phyloP scores from a whole-genome alignment of 75 land plant species.

The Adiantum capillusveneris region DNA sequence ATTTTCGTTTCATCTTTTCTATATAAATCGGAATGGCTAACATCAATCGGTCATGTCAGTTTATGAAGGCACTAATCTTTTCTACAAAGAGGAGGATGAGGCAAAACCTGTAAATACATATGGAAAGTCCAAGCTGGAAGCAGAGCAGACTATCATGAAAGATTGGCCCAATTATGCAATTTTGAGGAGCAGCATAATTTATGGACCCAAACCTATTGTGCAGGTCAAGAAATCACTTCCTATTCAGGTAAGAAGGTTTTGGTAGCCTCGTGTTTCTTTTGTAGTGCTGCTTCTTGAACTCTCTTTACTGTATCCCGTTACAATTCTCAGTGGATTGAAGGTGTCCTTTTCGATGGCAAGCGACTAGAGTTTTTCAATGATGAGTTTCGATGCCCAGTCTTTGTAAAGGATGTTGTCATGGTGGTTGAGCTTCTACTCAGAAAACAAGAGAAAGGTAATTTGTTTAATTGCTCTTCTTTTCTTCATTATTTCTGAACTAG shows the following conservation, averaged over 20 bases:
- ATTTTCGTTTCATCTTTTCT: too few species aligned
- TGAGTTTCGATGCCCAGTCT: constrained; percentile 84
- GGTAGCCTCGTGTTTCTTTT: not conserved
- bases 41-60: too few species aligned
- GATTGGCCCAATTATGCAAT: constrained; percentile 64
- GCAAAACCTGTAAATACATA: constrained; percentile 82
- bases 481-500: too few species aligned
- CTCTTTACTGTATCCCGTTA: not conserved
- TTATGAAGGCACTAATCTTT: constrained; percentile 80
- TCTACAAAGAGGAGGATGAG: constrained; percentile 87
- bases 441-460: constrained; percentile 9
- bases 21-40: too few species aligned
- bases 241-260: constrained; percentile 52
- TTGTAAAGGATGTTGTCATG: constrained; percentile 69
- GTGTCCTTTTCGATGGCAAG: constrained; percentile 43
- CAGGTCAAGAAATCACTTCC: constrained; percentile 84
- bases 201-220: constrained; percentile 81
- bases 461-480: too few species aligned
- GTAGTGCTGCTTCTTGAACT: not conserved
- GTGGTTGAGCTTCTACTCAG: constrained; percentile 39
- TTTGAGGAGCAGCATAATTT: constrained; percentile 86
- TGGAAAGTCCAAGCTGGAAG: constrained; percentile 76
- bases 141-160: constrained; percentile 49
- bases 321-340: constrained; percentile 74
- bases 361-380: constrained; percentile 68